These are phyloP conservation scores for Geranomyces variabilis DNA, from an alignment of 192 early-diverging fungal species.

Conservation along the genomic window DNA sequence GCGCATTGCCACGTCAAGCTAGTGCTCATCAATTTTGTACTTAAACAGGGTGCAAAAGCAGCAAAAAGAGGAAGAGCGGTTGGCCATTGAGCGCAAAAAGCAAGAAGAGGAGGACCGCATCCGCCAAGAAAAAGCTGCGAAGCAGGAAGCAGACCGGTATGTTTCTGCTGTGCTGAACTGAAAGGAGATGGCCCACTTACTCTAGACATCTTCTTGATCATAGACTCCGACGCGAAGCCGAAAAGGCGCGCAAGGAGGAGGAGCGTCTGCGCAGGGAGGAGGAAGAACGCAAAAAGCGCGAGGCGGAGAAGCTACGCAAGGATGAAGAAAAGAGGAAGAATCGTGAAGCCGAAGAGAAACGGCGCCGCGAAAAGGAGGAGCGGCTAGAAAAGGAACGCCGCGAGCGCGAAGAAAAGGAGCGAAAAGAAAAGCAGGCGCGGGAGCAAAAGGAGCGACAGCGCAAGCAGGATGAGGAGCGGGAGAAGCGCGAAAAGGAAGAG, in stretches of 20 bases:
- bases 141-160: conserved; percentile 43
- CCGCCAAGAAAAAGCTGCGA: conserved; percentile 42
- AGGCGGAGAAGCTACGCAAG: conserved; percentile 59
- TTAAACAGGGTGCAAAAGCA: conserved; percentile 63
- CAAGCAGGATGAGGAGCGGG: conserved; percentile 49
- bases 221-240: conserved; percentile 56
- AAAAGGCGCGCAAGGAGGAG: conserved; percentile 40
- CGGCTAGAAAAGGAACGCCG: conserved; percentile 53
- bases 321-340: conserved; percentile 62
- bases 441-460: conserved; percentile 58
- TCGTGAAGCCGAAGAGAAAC: conserved; percentile 44
- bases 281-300: conserved; percentile 55
- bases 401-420: conserved; percentile 55
- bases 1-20: neutral
- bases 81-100: conserved; percentile 50
- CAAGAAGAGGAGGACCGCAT: conserved; percentile 49
- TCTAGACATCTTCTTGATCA: neutral
- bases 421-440: conserved; percentile 48
- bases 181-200: no score
- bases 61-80: conserved; percentile 72
- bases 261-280: conserved; percentile 42
- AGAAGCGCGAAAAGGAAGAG: conserved; percentile 35
- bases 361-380: conserved; percentile 45
- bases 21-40: neutral
- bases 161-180: neutral